phyloP scores from a whole-genome alignment of 164 flowering plant genomes.

The Macadamia integrifolia region DNA sequence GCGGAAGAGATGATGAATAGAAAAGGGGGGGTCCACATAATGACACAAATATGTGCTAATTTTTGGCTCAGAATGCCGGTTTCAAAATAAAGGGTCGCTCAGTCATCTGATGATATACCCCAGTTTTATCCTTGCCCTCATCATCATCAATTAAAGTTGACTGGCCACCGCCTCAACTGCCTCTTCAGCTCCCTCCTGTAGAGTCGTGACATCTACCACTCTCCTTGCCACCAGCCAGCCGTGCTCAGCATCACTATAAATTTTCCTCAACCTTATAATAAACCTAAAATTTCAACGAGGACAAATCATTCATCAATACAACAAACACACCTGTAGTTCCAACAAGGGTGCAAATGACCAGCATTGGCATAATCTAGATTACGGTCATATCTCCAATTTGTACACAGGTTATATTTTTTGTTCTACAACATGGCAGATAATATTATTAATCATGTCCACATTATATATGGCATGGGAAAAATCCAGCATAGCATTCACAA shows the following conservation, averaged over 20 bases:
- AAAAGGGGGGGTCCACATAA: too few relatives aligned
- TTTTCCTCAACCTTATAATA: constrained; percentile 52
- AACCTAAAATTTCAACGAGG: constrained; percentile 28
- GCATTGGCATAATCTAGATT: not conserved
- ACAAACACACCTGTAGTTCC: not conserved
- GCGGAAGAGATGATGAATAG: too few relatives aligned
- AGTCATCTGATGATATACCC: constrained; percentile 2
- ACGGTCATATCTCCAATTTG: not conserved
- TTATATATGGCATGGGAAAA: too few relatives aligned
- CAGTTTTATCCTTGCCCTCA: not conserved
- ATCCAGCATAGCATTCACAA: too few relatives aligned
- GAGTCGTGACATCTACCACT: not conserved
- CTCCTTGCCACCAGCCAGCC: not conserved
- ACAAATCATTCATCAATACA: not conserved
- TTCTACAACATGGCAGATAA: not conserved
- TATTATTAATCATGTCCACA: too few relatives aligned
- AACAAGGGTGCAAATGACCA: not conserved
- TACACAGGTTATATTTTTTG: not conserved
- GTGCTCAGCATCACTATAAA: not conserved
- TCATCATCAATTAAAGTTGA: constrained; percentile 9
- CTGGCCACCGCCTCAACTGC: constrained; percentile 6
- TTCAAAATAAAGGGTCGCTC: not conserved
- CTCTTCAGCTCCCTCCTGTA: not conserved
- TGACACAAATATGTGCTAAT: not conserved
- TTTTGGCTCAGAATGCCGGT: too few relatives aligned